Base-by-base conservation (phyloP, 2,329 filamentous ascomycete genomes). In the Parastagonospora avenae region DNA sequence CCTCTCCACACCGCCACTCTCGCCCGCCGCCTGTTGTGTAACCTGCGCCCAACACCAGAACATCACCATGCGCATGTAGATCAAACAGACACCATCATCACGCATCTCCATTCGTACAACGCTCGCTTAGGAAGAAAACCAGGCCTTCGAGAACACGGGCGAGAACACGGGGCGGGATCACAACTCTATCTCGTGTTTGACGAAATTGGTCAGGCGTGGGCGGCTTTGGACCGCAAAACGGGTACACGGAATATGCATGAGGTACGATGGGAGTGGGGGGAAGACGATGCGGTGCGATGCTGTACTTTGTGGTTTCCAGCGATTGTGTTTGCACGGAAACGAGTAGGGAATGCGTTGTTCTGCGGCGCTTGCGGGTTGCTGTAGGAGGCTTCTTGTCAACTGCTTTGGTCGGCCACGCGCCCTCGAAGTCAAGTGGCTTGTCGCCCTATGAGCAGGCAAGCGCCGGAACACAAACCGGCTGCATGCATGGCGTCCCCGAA, bases 1-100 rank as follows among this genome's bases (percentile, higher is more conserved):
- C 40, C 50, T 37, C n/a, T 43, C 42, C 52, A 60, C 55, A 62
- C 52, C 57, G 59, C 62, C 52, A 54, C 53, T 53, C 45, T 8
- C 10, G n/a, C 39, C 36, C 37, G 27, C 46, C 48, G 35, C 36
- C 31, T 32, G n/a, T 24, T 36, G 53, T 55, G 52, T 46, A 42
- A 59, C 45, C 33, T n/a, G 41, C 50, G 49, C 44, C 32, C 53
- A 55, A 42, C 19, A 24, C 19, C 19, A 24, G 19, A 24, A 24
- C 19, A 24, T 24, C 19, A 24, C 19, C 19, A 24, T 24, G 5
- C 3, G 19, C 19, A 24, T 24, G 19, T 3, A 3, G 19, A 24
- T 24, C 19, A 24, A 24, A 24, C 19, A 24, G 5, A 24, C 19
- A 3, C 19, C 19, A 24, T 24, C 19, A 24, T 24, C 19, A 24